phyloP scores from a whole-genome alignment of 441 rosid species.

The Adansonia rubrostipa region DNA sequence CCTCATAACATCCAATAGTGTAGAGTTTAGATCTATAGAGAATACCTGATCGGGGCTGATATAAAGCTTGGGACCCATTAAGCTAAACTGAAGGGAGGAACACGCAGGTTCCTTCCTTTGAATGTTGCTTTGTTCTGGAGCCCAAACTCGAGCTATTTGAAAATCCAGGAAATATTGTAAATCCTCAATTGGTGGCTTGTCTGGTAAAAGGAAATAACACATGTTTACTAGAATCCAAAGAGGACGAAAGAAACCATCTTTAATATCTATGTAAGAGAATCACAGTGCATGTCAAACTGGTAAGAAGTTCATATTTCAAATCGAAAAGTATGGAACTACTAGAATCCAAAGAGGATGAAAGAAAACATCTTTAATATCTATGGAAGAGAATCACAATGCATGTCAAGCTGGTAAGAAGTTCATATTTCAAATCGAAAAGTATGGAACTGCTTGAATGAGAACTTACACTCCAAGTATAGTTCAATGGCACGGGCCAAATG shows the following conservation, averaged over 20 bases:
- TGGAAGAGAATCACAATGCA: not conserved
- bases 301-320: too few relatives aligned
- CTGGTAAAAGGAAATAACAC: slow-evolving; percentile 41
- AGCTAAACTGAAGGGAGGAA: slow-evolving; percentile 69
- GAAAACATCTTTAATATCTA: slow-evolving; percentile 6
- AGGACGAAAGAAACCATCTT: not conserved
- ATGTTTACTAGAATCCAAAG: slow-evolving; percentile 11
- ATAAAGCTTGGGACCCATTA: slow-evolving; percentile 86
- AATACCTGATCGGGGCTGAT: slow-evolving; percentile 77
- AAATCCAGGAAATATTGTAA: slow-evolving; percentile 76
- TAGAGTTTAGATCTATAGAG: not conserved
- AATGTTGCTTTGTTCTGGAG: slow-evolving; percentile 73
- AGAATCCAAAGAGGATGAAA: slow-evolving; percentile 6
- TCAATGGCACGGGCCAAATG: slow-evolving; percentile 73
- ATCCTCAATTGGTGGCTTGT: slow-evolving; percentile 82
- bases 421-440: too few relatives aligned
- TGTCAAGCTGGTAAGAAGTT: too few relatives aligned
- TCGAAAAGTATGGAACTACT: not conserved
- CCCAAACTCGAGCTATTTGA: slow-evolving; percentile 78
- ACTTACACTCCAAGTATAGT: slow-evolving; percentile 75
- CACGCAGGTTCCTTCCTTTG: slow-evolving; percentile 81
- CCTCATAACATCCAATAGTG: not conserved
- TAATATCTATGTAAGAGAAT: slow-evolving; percentile 8
- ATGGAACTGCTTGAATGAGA: slow-evolving; percentile 12
- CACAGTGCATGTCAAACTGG: not conserved